phyloP scores from a whole-genome alignment of 805 yeast genomes.

The Ogataea ramenticola region DNA sequence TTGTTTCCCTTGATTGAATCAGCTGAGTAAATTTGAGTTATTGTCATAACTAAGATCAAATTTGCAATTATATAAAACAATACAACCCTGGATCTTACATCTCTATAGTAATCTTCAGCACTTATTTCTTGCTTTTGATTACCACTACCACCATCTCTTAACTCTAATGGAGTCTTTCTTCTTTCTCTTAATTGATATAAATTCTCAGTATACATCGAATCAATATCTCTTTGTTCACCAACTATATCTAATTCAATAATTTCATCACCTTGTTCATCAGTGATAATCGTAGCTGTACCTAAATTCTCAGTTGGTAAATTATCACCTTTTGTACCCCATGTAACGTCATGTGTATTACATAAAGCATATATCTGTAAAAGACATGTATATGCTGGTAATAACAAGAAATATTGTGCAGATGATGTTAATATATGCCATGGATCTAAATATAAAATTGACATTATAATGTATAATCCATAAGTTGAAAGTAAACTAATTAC shows the following conservation, averaged over 20 bases:
- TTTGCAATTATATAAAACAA: conserved; percentile 87
- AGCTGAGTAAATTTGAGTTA: conserved; percentile 73
- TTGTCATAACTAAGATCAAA: conserved; percentile 74
- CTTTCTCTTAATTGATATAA: conserved; percentile 65
- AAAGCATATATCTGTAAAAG: conserved; percentile 93
- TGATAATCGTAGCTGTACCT: conserved; percentile 76
- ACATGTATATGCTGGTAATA: conserved; percentile 89
- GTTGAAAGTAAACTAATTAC: conserved; percentile 84
- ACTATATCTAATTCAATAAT: conserved; percentile 76
- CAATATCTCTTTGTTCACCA: conserved; percentile 66
- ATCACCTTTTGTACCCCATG: conserved; percentile 99
- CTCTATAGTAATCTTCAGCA: conserved; percentile 86
- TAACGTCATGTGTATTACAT: conserved; percentile 96
- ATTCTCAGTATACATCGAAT: conserved; percentile 72
- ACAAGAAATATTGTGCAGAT: conserved; percentile 76
- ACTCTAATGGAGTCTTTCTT: conserved; percentile 50
- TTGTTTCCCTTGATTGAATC: conserved; percentile 60
- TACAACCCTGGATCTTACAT: conserved; percentile 93
- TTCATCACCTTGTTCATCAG: conserved; percentile 76
- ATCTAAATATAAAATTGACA: conserved; percentile 81
- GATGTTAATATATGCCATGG: conserved; percentile 96
- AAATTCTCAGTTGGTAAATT: conserved; percentile 60
- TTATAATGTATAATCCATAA: conserved; percentile 77
- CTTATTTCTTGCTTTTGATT: conserved; percentile 31
- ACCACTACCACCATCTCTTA: conserved; percentile 34